A percentile compares a stretch with the other conserved stretches of the same genome.
These are phyloP conservation scores for Xylariomycetidae sp. DNA, from an alignment of 2,329 filamentous ascomycete species.

Conservation along the genomic window DNA sequence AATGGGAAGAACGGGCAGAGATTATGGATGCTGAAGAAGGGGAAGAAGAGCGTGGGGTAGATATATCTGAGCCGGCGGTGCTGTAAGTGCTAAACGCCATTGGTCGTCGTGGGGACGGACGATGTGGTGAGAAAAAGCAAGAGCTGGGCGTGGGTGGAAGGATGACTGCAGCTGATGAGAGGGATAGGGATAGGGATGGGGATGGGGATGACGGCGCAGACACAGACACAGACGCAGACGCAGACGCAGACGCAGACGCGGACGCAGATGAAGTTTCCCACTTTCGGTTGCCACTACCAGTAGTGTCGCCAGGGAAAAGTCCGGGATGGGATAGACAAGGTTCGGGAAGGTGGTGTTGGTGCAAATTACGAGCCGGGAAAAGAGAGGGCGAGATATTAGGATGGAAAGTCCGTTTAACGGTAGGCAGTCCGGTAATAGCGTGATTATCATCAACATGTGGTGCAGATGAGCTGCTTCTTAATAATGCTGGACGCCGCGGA, in stretches of 20 bases:
- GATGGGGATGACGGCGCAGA: no score
- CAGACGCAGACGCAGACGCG: slow-evolving; percentile 11
- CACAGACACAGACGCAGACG: no score
- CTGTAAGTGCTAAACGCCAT: slow-evolving; percentile 45
- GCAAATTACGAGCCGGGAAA: slow-evolving; percentile 4
- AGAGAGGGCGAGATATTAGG: slow-evolving; percentile 12
- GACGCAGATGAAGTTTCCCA: slow-evolving; percentile 16
- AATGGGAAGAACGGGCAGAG: slow-evolving; percentile 44
- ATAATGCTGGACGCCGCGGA: slow-evolving; percentile 14
- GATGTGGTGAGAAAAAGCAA: slow-evolving; percentile 16
- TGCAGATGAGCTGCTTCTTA: slow-evolving; percentile 22
- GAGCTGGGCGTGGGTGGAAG: slow-evolving; percentile 12
- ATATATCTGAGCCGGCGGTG: slow-evolving; percentile 45
- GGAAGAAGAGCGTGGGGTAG: slow-evolving; percentile 50
- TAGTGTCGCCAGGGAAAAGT: slow-evolving; percentile 26
- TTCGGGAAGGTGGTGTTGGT: slow-evolving; percentile 20
- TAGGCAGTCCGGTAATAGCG: slow-evolving; percentile 15
- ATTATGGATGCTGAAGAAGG: slow-evolving; percentile 43
- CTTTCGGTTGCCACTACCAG: slow-evolving; percentile 23
- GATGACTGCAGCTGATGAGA: slow-evolving; percentile 4
- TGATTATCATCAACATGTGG: slow-evolving; percentile 13
- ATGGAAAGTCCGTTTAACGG: slow-evolving; percentile 14
- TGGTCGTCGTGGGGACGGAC: slow-evolving; percentile 25
- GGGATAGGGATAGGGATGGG: slow-evolving; percentile 5
- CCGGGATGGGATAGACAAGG: slow-evolving; percentile 25